Percentiles rank a stretch among this genome's conserved stretches.
These are phyloP conservation scores for Letharia columbiana DNA, from an alignment of 495 filamentous ascomycete species.

Conservation along the genomic window DNA sequence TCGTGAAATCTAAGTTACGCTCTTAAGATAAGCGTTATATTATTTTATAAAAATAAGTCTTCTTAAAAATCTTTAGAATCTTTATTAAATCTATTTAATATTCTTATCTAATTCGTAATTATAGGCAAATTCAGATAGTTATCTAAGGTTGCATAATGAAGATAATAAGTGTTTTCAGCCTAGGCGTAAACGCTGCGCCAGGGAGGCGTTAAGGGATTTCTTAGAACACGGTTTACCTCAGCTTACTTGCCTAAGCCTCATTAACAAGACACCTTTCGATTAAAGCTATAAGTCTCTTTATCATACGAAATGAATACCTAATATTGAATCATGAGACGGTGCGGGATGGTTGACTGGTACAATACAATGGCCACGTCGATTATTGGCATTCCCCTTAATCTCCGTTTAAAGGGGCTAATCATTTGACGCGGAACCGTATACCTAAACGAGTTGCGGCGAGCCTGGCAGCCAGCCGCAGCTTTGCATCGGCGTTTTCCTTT, in stretches of 20 bases:
- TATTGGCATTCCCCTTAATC: constrained; percentile 1
- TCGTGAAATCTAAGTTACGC: no score
- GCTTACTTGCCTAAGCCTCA: background rate
- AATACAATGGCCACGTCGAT: background rate
- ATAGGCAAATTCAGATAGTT: no score
- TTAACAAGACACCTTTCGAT: background rate
- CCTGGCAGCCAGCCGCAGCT: background rate
- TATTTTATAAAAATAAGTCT: no score
- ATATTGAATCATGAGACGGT: background rate
- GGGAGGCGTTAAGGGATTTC: no score
- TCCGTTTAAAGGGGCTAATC: background rate
- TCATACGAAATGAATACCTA: background rate
- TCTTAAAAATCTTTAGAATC: no score
- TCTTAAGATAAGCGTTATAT: no score
- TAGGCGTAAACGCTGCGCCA: no score
- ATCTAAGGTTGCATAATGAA: no score
- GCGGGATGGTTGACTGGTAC: background rate
- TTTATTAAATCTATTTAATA: no score
- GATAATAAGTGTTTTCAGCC: no score
- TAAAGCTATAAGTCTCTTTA: background rate
- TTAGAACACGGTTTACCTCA: no score
- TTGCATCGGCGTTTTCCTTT: background rate
- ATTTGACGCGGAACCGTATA: background rate
- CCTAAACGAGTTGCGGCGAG: background rate
- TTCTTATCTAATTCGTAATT: no score